Evolutionary conservation across 1,139 yeast species (phyloP).

Genomic region (Scheffersomyces cryptocercus): DNA sequence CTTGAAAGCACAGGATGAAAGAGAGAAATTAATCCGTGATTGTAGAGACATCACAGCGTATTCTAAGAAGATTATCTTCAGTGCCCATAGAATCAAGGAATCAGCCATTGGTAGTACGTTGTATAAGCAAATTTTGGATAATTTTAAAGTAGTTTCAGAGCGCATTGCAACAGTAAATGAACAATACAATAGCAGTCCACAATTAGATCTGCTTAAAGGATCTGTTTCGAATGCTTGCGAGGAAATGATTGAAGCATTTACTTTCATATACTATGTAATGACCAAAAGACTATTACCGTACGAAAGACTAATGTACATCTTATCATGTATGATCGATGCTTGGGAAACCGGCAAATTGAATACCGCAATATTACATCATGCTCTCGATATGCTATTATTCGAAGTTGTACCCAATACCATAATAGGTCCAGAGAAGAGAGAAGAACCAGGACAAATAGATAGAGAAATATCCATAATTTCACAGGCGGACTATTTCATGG

Average conservation of each 20-base stretch:
- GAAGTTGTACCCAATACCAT: neutral
- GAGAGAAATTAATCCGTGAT: slow-evolving; percentile 36
- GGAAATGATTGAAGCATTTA: slow-evolving; percentile 41
- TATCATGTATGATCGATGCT: slow-evolving; percentile 5
- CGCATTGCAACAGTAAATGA: slow-evolving; percentile 13
- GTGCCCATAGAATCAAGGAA: slow-evolving; percentile 30
- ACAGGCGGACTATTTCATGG: slow-evolving; percentile 37
- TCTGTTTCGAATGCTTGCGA: slow-evolving; percentile 30
- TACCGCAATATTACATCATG: neutral
- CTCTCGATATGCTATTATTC: neutral
- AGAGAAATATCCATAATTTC: slow-evolving; percentile 8
- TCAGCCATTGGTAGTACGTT: slow-evolving; percentile 6
- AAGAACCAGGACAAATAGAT: neutral
- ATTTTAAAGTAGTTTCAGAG: slow-evolving; percentile 16
- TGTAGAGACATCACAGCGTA: slow-evolving; percentile 39
- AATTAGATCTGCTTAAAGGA: slow-evolving; percentile 18
- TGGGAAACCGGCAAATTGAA: neutral
- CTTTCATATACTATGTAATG: slow-evolving; percentile 30
- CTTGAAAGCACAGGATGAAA: slow-evolving; percentile 25
- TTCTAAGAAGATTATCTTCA: slow-evolving; percentile 41
- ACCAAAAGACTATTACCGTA: slow-evolving; percentile 17
- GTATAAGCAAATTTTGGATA: slow-evolving; percentile 14
- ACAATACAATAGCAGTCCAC: slow-evolving; percentile 13
- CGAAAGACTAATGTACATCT: slow-evolving; percentile 13
- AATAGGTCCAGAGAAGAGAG: neutral